Evolutionary conservation across 2,329 filamentous ascomycete genomes (phyloP), one percentile per base, ranked within the genome.

Genomic region (Pseudocercospora musae): DNA sequence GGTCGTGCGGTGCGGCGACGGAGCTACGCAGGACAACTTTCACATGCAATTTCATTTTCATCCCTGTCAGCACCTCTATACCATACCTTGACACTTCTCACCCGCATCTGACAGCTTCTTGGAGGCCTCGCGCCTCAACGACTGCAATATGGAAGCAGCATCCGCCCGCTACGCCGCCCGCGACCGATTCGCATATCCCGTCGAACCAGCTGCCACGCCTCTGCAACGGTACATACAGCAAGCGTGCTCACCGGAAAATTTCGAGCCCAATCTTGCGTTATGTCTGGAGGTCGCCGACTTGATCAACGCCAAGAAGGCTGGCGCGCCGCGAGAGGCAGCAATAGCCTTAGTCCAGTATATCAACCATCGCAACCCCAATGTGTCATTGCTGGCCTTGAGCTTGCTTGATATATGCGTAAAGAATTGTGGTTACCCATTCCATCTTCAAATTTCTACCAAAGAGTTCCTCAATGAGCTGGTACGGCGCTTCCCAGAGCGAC

Each of bases 401-500:
- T 86, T 99, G 69, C 90, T 99, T 75, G 95, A 99, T 77, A 98
- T 98, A 67, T 98, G 95, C 78, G 95, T 98, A 78, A 99, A 99
- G 83, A 99, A 99, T 80, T 99, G 95, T 84, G 95, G 95, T 71
- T 99, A 99, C 76, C 93, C 95, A 0, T 99, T 99, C 78, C 95
- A 99, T 75, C 87, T 99, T 62, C 95, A 99, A 78, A 97, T 99
- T 75, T 93, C 91, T 78, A 98, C 95, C 69, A 99, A 99, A 78
- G 95, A 99, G 74, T 99, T 99, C 72, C 87, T 99, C 71, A 99
- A 99, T 79, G 95, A 99, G 81, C 87, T 99, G 63, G 95, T 99
- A 65, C 88, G 95, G 69, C 87, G 95, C 68, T 99, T 99, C 73
- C 95, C 95, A 53, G 95, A 99, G 79, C 86, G 94, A 23, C 95